Conservation (phyloP, 352 stramenopile genomes). For the Phytophthora foliorum region DNA sequence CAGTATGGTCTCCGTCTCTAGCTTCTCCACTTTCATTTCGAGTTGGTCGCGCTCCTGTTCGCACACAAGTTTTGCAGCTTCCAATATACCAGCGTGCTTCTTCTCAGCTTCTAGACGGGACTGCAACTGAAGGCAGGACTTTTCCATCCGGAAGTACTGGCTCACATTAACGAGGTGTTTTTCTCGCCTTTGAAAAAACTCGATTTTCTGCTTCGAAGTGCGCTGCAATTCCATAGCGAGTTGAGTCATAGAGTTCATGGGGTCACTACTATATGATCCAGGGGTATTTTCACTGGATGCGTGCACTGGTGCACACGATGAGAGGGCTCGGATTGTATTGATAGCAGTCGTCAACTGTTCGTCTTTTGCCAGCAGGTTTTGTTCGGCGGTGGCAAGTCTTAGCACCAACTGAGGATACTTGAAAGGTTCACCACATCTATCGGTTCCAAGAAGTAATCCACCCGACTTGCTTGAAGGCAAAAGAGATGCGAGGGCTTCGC, state of each 20-base stretch:
- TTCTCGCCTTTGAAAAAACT: slow-evolving; percentile 27
- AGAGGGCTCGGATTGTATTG: slow-evolving; percentile 36
- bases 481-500: neutral
- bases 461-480: neutral
- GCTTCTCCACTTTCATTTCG: slow-evolving; percentile 35
- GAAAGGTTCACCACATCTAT: neutral
- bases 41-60: slow-evolving; percentile 35
- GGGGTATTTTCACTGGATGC: neutral
- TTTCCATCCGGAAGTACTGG: slow-evolving; percentile 41
- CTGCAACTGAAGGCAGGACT: slow-evolving; percentile 32
- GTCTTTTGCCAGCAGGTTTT: slow-evolving; percentile 33
- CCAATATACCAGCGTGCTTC: slow-evolving; percentile 17
- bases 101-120: slow-evolving; percentile 29
- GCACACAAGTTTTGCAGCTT: slow-evolving; percentile 31
- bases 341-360: slow-evolving; percentile 40
- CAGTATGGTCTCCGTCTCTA: slow-evolving; percentile 29
- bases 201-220: slow-evolving; percentile 25
- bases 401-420: slow-evolving; percentile 38
- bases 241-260: slow-evolving; percentile 16
- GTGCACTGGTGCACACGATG: slow-evolving; percentile 10
- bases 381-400: slow-evolving; percentile 29
- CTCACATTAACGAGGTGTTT: slow-evolving; percentile 32
- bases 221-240: slow-evolving; percentile 29
- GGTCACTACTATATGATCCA: neutral
- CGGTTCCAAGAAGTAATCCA: neutral